A percentile compares a stretch with the other conserved stretches of the same genome.
These are phyloP conservation scores for Bretziella fagacearum DNA, from an alignment of 2,329 filamentous ascomycete species.

Conservation along the genomic window DNA sequence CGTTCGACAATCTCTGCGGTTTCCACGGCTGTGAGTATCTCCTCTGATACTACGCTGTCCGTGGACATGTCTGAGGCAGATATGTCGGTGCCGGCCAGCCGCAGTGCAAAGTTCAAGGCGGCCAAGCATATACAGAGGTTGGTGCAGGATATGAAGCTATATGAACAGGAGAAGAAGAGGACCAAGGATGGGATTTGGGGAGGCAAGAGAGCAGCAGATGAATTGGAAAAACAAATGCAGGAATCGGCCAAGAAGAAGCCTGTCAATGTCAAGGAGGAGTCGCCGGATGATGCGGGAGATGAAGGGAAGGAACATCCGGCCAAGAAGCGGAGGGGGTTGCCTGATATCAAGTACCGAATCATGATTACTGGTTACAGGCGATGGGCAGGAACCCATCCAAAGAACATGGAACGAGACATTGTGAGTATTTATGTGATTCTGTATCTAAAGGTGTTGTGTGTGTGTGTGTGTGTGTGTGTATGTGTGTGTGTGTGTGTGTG, in stretches of 20 bases:
- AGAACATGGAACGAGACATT: slow-evolving; percentile 53
- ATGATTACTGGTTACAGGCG: slow-evolving; percentile 69
- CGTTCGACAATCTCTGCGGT: not conserved
- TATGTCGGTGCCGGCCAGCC: slow-evolving; percentile 56
- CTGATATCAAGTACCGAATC: slow-evolving; percentile 45
- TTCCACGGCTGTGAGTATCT: not conserved
- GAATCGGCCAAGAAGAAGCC: slow-evolving; percentile 17
- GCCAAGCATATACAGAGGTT: slow-evolving; percentile 58
- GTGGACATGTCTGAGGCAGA: slow-evolving; percentile 43
- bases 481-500: no score
- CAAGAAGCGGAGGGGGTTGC: slow-evolving; percentile 24
- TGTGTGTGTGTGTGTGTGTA: no score
- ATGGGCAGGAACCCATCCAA: slow-evolving; percentile 59
- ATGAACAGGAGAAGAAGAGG: slow-evolving; percentile 86
- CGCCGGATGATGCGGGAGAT: slow-evolving; percentile 27
- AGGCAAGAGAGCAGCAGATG: slow-evolving; percentile 43
- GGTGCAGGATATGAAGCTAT: slow-evolving; percentile 72
- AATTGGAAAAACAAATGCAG: slow-evolving; percentile 31
- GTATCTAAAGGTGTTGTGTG: not conserved
- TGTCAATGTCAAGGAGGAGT: not conserved
- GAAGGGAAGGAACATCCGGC: slow-evolving; percentile 37
- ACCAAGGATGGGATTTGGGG: slow-evolving; percentile 39
- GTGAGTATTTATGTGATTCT: slow-evolving; percentile 32
- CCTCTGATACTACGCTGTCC: not conserved
- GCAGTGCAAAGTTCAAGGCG: slow-evolving; percentile 78